Conservation (phyloP, 345 rosid species). For the Syzygium aromaticum region DNA sequence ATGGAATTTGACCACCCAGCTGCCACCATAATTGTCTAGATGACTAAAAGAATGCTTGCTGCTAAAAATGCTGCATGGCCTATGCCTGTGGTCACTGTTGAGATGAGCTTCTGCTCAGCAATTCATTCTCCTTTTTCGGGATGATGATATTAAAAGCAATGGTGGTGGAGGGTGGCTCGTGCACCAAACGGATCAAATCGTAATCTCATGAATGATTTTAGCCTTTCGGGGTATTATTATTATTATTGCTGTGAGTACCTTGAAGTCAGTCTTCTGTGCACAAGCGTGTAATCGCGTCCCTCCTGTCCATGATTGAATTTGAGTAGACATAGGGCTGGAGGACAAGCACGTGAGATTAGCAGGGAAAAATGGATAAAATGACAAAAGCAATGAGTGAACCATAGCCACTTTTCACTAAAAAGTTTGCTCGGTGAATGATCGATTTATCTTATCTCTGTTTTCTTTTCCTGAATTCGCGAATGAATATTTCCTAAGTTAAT, state of each 20-base stretch:
- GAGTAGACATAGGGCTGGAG: too few relatives aligned
- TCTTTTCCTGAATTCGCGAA: neutral
- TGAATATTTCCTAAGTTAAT: neutral
- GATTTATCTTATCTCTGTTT: neutral
- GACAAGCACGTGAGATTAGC: neutral
- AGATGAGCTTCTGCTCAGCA: neutral
- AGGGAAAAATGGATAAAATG: neutral
- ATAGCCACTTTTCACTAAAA: neutral
- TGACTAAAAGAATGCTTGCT: neutral
- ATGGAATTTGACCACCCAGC: neutral
- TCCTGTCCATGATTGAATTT: too few relatives aligned
- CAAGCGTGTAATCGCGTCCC: too few relatives aligned
- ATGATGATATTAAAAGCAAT: neutral
- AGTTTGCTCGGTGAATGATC: neutral
- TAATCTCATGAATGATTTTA: too few relatives aligned
- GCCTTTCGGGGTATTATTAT: too few relatives aligned
- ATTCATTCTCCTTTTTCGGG: too few relatives aligned
- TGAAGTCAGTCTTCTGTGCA: too few relatives aligned
- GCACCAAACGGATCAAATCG: too few relatives aligned
- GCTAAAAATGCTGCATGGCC: neutral
- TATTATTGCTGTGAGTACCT: too few relatives aligned
- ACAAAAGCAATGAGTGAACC: neutral
- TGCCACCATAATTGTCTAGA: neutral
- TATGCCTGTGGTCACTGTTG: neutral
- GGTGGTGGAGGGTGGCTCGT: too few relatives aligned